Base-by-base conservation (phyloP, 2,329 filamentous ascomycete genomes). In the Arthroderma sp. region DNA sequence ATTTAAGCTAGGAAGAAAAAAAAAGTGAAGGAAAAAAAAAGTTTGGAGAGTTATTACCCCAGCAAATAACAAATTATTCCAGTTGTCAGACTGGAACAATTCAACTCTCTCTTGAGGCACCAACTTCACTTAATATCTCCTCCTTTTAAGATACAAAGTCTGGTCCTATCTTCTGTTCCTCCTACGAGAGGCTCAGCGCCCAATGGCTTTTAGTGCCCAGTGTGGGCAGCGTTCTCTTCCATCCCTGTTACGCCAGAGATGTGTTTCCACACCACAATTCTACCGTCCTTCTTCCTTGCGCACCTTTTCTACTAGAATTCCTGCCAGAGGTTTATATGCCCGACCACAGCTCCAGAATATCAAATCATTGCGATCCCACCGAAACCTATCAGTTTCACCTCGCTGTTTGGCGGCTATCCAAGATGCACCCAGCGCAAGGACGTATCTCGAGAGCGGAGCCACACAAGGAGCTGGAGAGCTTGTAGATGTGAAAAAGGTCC, bases 401-500 rank as follows among this genome's bases (percentile, higher is more conserved):
- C 55, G 54, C 49, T 61, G 61, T 44, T 53, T 67, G 50, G 60
- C 59, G 45, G 50, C 61, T 34, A 66, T 70, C 52, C 77, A 91
- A 65, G 71, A 79, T 53, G 82, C 85, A 43, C 86, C 87, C 45
- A 85, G 83, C 60, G 77, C 87, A 43, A 80, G 88, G 68, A 85
- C 88, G 50, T 94, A 94, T 66, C 72, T 95, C 56, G 80, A 86
- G 61, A 94, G 86, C 68, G 88, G 87, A 56, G 83, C 80, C 48
- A 81, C 95, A 61, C 83, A 87, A 65, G 81, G 75, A 48, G 75
- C 82, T 47, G 75, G 76, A 58, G 75, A 89, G 57, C 70, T 84
- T 45, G 82, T 95, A 42, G 78, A 94, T 62, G 87, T 96, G 53
- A 94, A 94, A 73, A 96, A 96, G 72, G 89, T 96, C 43, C 72